Conservation (phyloP, 306 rosid species). For the Begonia masoniana region DNA sequence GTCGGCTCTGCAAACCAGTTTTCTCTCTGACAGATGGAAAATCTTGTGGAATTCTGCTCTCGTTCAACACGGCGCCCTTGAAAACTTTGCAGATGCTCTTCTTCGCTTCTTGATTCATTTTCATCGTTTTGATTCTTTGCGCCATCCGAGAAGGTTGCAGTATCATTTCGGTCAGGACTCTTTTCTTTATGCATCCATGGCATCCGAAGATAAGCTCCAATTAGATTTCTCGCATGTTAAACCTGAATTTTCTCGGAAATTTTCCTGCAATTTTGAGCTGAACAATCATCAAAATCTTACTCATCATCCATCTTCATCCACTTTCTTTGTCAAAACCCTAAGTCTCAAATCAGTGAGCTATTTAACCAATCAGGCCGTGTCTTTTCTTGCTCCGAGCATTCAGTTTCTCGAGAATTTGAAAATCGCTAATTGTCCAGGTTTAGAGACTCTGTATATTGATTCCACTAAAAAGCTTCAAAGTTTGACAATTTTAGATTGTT, state of each 20-base stretch:
- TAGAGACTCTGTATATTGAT: conserved; percentile 34
- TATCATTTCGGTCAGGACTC: conserved; percentile 26
- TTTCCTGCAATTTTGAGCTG: conserved; percentile 25
- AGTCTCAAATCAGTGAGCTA: conserved; percentile 42
- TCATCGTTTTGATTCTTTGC: conserved; percentile 37
- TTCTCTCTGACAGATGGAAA: conserved; percentile 59
- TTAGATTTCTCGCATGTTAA: conserved; percentile 36
- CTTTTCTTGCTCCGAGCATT: conserved; percentile 36
- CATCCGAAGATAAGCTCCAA: conserved; percentile 38
- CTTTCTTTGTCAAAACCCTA: conserved; percentile 43
- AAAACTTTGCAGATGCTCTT: conserved; percentile 21
- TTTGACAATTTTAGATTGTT: conserved; percentile 48
- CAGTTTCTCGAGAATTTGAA: conserved; percentile 48
- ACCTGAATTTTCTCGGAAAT: conserved; percentile 18
- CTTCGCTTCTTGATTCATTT: conserved; percentile 21
- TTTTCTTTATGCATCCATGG: conserved; percentile 31
- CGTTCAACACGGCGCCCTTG: conserved; percentile 20
- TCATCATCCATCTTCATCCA: conserved; percentile 15
- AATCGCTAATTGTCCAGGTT: conserved; percentile 39
- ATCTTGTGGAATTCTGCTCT: conserved; percentile 39
- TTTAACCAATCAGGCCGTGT: conserved; percentile 29
- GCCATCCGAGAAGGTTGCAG: conserved; percentile 42
- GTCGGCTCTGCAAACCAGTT: conserved; percentile 43
- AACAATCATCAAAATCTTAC: conserved; percentile 11
- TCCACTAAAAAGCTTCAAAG: conserved; percentile 32